Evolutionary conservation across 2,329 filamentous ascomycete species (phyloP).

Genomic region (Fusarium ambrosium): DNA sequence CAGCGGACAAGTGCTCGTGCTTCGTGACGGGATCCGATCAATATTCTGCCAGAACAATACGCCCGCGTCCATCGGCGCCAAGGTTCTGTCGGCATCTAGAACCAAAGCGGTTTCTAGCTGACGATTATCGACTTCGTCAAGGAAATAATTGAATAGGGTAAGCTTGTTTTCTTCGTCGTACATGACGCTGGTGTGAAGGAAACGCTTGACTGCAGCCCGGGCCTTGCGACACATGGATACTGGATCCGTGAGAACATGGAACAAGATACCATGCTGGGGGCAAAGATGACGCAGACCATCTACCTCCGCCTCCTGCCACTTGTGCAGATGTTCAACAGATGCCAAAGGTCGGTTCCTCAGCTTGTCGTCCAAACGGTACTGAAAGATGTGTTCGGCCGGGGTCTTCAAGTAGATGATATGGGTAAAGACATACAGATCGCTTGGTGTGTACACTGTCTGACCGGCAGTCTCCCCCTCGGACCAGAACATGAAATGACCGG

Average conservation of each 20-base stretch:
- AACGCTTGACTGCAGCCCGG: too few species aligned
- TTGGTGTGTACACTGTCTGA: slow-evolving; percentile 56
- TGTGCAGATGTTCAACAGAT: slow-evolving; percentile 55
- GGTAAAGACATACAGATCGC: slow-evolving; percentile 63
- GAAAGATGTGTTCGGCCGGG: slow-evolving; percentile 51
- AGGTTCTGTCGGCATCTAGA: slow-evolving; percentile 70
- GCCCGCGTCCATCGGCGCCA: slow-evolving; percentile 65
- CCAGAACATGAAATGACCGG: slow-evolving; percentile 71
- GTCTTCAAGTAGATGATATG: slow-evolving; percentile 71
- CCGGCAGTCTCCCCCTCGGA: slow-evolving; percentile 50
- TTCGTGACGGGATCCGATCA: not conserved
- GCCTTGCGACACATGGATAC: slow-evolving; percentile 47
- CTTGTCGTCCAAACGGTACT: slow-evolving; percentile 56
- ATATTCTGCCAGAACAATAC: slow-evolving; percentile 62
- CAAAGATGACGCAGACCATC: slow-evolving; percentile 59
- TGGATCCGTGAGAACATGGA: slow-evolving; percentile 53
- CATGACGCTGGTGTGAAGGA: too few species aligned
- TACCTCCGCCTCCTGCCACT: slow-evolving; percentile 65
- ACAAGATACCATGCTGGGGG: slow-evolving; percentile 60
- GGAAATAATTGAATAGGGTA: too few species aligned
- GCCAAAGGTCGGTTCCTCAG: slow-evolving; percentile 50
- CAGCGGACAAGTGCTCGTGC: too few species aligned
- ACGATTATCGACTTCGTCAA: too few species aligned
- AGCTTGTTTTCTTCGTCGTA: too few species aligned
- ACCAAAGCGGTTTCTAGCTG: slow-evolving; percentile 57